A percentile compares a stretch with the other conserved stretches of the same genome.
These are phyloP conservation scores for Bimuria novae-zelandiae DNA, from an alignment of 2,329 filamentous ascomycete genomes.

Conservation along the genomic window DNA sequence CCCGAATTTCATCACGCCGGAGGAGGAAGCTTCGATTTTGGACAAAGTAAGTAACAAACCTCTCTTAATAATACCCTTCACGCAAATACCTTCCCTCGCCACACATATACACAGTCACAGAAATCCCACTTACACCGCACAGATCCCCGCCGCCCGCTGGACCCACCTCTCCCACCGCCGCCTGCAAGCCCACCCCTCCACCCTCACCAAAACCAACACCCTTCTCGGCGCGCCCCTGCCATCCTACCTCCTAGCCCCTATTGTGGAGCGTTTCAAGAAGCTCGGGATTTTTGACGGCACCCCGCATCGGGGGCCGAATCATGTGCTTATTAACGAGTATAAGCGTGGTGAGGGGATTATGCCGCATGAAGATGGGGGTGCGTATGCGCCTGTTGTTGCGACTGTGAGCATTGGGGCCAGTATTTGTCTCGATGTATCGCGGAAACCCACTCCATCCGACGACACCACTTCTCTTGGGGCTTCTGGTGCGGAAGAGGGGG, in stretches of 20 bases:
- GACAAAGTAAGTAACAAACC: constrained; percentile 67
- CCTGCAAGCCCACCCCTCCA: constrained; percentile 87
- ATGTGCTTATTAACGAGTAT: constrained; percentile 95
- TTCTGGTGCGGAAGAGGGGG: neutral
- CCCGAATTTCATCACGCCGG: constrained; percentile 75
- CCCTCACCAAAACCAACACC: constrained; percentile 71
- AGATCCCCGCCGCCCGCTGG: constrained; percentile 68
- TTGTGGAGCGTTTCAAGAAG: constrained; percentile 62
- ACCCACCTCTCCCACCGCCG: constrained; percentile 85
- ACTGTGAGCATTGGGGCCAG: constrained; percentile 83
- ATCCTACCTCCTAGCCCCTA: constrained; percentile 71
- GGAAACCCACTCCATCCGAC: constrained; percentile 44
- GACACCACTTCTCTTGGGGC: neutral
- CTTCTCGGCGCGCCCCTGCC: constrained; percentile 77
- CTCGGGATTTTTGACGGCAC: constrained; percentile 63
- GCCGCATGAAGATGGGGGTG: constrained; percentile 90
- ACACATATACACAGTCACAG: neutral
- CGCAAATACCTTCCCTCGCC: neutral
- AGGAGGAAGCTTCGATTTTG: constrained; percentile 74
- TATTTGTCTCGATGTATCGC: constrained; percentile 72
- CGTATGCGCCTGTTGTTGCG: constrained; percentile 86
- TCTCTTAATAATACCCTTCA: too few species aligned
- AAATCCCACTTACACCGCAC: neutral
- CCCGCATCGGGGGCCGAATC: constrained; percentile 79
- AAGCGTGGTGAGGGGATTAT: constrained; percentile 88